Percentiles rank a stretch among this genome's conserved stretches.
Conservation (phyloP, 2,329 filamentous ascomycete species). For the Colletotrichum siamense region DNA sequence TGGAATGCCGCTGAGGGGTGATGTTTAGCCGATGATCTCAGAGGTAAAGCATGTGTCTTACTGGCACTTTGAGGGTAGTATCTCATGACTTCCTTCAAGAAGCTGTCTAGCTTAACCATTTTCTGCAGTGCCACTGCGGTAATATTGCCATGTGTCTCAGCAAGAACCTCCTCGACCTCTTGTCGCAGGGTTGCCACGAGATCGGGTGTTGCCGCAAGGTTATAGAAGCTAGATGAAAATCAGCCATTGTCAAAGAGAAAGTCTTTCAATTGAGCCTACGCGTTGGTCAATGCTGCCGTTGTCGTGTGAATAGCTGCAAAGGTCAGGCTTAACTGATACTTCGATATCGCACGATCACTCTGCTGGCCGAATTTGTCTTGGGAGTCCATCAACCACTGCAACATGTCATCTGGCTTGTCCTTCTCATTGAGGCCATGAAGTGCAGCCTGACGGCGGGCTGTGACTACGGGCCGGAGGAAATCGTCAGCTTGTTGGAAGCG, state of each 20-base stretch:
- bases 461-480: slow-evolving; percentile 41
- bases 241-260: not conserved
- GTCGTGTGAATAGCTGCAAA: slow-evolving; percentile 60
- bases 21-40: slow-evolving; percentile 40
- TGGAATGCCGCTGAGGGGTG: slow-evolving; percentile 45
- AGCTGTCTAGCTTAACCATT: slow-evolving; percentile 45
- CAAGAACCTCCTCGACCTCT: slow-evolving; percentile 50
- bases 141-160: slow-evolving; percentile 34
- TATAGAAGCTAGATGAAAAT: slow-evolving; percentile 43
- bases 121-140: slow-evolving; percentile 37
- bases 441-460: slow-evolving; percentile 29
- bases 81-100: slow-evolving; percentile 36
- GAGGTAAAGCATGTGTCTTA: not conserved
- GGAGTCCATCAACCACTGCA: slow-evolving; percentile 50
- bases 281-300: slow-evolving; percentile 47
- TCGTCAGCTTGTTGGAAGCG: slow-evolving; percentile 35
- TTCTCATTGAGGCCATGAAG: slow-evolving; percentile 23
- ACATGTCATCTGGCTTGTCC: slow-evolving; percentile 48
- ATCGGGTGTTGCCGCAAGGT: slow-evolving; percentile 55
- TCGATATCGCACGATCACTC: slow-evolving; percentile 40
- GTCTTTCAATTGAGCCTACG: slow-evolving; percentile 27
- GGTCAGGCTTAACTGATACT: slow-evolving; percentile 46
- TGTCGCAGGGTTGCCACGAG: slow-evolving; percentile 54
- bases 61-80: slow-evolving; percentile 5
- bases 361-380: slow-evolving; percentile 35